Evolutionary conservation across 306 rosid species (phyloP).

Genomic region (Spatholobus suberectus): DNA sequence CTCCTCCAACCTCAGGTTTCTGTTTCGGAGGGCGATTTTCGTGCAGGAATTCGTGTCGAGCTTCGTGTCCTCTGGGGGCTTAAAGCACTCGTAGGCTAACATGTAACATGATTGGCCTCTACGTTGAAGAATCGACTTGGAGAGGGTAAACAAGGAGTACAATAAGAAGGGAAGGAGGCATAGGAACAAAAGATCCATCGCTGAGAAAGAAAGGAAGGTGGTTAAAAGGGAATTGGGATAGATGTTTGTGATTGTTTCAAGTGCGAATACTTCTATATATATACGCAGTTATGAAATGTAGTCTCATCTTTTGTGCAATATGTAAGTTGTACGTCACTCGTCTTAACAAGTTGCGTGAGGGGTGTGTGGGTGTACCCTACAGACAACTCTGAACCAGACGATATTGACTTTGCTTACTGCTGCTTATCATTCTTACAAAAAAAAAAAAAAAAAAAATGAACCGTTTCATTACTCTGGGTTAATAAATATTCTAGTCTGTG

Average conservation of each 20-base stretch:
- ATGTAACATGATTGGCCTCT: conserved; percentile 66
- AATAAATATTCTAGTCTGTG: background rate
- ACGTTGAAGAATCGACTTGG: conserved; percentile 48
- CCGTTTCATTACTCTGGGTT: background rate
- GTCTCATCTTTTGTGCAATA: background rate
- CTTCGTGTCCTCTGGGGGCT: conserved; percentile 61
- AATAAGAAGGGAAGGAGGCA: conserved; percentile 51
- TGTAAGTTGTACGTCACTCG: conserved; percentile 33
- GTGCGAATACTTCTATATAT: conserved; percentile 32
- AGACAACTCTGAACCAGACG: conserved; percentile 10
- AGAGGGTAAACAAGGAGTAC: conserved; percentile 43
- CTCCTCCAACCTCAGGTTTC: conserved; percentile 69
- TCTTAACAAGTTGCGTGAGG: conserved; percentile 36
- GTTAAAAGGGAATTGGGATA: background rate
- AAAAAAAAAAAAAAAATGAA: background rate
- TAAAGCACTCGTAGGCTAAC: conserved; percentile 82
- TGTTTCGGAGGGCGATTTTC: conserved; percentile 62
- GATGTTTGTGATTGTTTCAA: conserved; percentile 25
- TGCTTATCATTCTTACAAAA: background rate
- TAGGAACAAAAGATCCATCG: conserved; percentile 53
- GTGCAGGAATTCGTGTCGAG: conserved; percentile 54
- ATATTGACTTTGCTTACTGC: conserved; percentile 12
- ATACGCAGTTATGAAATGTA: background rate
- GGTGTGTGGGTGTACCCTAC: conserved; percentile 12
- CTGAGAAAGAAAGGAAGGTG: background rate